Percentiles rank a stretch among this genome's conserved stretches.
These are phyloP conservation scores for Tylopilus cervinicoccineus DNA, from an alignment of 768 basidiomycete species.

Conservation along the genomic window DNA sequence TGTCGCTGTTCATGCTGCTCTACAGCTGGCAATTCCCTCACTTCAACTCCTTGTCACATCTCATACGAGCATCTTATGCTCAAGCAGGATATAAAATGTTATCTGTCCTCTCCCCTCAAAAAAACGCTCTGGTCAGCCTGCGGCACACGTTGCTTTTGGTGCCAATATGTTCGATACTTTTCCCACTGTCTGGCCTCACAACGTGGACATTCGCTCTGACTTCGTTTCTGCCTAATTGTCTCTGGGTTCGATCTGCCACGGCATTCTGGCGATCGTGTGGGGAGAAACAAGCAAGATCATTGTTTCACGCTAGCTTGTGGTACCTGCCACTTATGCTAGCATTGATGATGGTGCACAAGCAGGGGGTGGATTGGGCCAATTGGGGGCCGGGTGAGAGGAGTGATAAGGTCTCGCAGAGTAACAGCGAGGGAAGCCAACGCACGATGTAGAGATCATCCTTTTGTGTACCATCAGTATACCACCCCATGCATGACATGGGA, in stretches of 20 bases:
- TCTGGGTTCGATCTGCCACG: slow-evolving; percentile 68
- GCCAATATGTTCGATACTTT: slow-evolving; percentile 72
- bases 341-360: slow-evolving; percentile 94
- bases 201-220: slow-evolving; percentile 85
- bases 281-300: slow-evolving; percentile 70
- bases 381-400: slow-evolving; percentile 34
- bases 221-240: slow-evolving; percentile 66
- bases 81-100: slow-evolving; percentile 95
- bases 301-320: slow-evolving; percentile 85
- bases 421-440: neutral
- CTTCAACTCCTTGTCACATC: slow-evolving; percentile 89
- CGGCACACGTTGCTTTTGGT: slow-evolving; percentile 76
- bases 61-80: slow-evolving; percentile 85
- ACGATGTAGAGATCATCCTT: neutral
- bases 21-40: slow-evolving; percentile 99
- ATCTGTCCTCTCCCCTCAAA: slow-evolving; percentile 66
- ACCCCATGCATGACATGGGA: too few relatives aligned
- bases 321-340: slow-evolving; percentile 87
- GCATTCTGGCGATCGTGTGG: slow-evolving; percentile 68
- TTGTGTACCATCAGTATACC: too few relatives aligned
- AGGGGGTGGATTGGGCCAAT: slow-evolving; percentile 71
- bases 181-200: slow-evolving; percentile 91
- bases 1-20: slow-evolving; percentile 78
- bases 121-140: slow-evolving; percentile 82
- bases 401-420: neutral